phyloP scores from a whole-genome alignment of 306 rosid genomes.

The Vigna trinervia region DNA sequence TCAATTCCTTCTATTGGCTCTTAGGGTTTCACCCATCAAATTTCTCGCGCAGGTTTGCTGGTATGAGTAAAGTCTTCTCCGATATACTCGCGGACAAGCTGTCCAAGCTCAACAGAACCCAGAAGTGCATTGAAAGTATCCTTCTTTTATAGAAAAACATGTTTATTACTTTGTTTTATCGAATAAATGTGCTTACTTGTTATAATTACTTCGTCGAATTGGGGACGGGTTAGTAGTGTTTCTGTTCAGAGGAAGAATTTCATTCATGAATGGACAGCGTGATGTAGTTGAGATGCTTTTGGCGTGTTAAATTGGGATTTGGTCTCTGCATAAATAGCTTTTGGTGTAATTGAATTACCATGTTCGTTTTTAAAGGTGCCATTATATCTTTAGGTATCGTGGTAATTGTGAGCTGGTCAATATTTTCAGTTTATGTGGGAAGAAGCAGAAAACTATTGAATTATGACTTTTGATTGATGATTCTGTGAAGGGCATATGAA shows the following conservation, averaged over 20 bases:
- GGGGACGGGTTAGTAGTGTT: background rate
- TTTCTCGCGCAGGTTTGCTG: constrained; percentile 35
- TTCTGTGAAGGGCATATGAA: background rate
- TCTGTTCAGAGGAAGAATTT: background rate
- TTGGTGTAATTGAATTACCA: background rate
- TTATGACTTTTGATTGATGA: constrained; percentile 19
- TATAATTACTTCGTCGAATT: background rate
- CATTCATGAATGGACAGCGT: background rate
- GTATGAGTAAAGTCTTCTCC: constrained; percentile 82
- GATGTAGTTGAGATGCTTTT: background rate
- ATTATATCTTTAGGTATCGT: background rate
- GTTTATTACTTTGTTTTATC: background rate
- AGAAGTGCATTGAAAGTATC: constrained; percentile 92
- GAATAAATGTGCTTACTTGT: background rate
- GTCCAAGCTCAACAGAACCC: constrained; percentile 87
- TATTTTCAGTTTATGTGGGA: background rate
- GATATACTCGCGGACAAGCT: constrained; percentile 93
- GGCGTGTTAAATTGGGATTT: background rate
- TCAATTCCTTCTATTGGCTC: constrained; percentile 11
- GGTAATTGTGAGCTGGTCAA: background rate
- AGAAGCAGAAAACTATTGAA: background rate
- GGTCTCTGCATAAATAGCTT: background rate
- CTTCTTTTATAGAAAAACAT: constrained; percentile 31
- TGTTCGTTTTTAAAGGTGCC: background rate
- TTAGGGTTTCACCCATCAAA: constrained; percentile 46